phyloP scores from a whole-genome alignment of 148 eudicot genomes.

The Polygonum aviculare region DNA sequence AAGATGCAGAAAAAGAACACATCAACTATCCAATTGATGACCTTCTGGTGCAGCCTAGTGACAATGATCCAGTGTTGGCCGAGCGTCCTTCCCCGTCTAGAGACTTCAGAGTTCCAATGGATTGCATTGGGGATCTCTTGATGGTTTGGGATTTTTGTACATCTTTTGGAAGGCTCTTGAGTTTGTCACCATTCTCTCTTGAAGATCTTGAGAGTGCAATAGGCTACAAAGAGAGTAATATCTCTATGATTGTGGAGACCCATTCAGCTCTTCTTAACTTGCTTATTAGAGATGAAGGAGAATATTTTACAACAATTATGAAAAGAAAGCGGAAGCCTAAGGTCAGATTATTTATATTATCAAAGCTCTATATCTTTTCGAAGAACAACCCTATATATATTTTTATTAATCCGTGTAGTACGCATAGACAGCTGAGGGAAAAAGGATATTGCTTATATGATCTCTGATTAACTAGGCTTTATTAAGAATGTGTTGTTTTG shows the following conservation, averaged over 20 bases:
- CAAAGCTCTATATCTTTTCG: neutral
- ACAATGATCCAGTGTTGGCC: constrained; percentile 58
- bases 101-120: constrained; percentile 74
- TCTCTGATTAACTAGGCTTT: neutral
- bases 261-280: constrained; percentile 71
- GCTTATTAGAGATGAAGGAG: constrained; percentile 67
- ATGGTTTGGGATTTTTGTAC: constrained; percentile 97
- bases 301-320: constrained; percentile 35
- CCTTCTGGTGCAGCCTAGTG: constrained; percentile 60
- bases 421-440: neutral
- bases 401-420: neutral
- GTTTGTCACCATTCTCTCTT: constrained; percentile 73
- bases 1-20: constrained; percentile 19
- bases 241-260: constrained; percentile 63
- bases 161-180: constrained; percentile 65
- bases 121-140: constrained; percentile 71
- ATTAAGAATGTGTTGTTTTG: neutral
- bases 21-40: constrained; percentile 91
- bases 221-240: constrained; percentile 73
- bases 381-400: neutral
- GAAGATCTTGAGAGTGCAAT: constrained; percentile 83
- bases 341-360: constrained; percentile 33
- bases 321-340: constrained; percentile 62
- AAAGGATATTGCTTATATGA: neutral
- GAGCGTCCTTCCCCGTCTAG: constrained; percentile 70